Base-by-base conservation (phyloP, 2,329 filamentous ascomycete species). In the Monosporascus cannonballus region DNA sequence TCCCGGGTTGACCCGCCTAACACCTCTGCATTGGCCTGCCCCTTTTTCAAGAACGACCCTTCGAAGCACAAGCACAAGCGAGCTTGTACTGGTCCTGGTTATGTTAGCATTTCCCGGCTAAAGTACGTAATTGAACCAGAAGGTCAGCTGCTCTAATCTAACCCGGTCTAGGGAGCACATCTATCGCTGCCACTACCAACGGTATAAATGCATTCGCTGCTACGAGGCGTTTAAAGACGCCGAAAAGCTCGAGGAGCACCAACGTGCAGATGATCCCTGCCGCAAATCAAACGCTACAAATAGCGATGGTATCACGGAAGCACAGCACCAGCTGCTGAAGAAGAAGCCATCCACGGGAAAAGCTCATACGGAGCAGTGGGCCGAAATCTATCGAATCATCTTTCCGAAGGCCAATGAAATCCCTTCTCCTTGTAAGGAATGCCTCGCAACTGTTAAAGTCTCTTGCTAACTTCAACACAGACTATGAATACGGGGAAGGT, bases 81-180 rank as follows among this genome's bases (percentile, higher is more conserved):
- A 25, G 51, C 52, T 14, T 54, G 52, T 18, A 54, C 52, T 6
- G 49, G 52, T 4, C 52, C 52, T 4, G 49, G 52, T 2, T 51
- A 24, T 7, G 11, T 24, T 11, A 44, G 36, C 2, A 51, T 54
- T 14, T 42, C 52, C 9, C 39, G 52, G 18, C 22, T 54, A 6
- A 51, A 51, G 52, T 54, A 30, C 6, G 42, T 24, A 38, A 39
- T 44, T 1, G 15, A n/a, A 14, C 11, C 20, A 14, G 25, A n/a
- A 11, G 1, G 22, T 3, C 20, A 46, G 2, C 24, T 15, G 9
- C 18, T 41, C 15, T 14, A 3, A 11, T 30, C 51, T 50, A 25
- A 53, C 17, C 1, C 9, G 9, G n/a, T 27, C 9, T 17, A 54
- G 52, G 46, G 52, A 51, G 39, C 52, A 54, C 15, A 51, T 54